Percentiles rank a stretch among this genome's conserved stretches.
Conservation (phyloP, 1,284 basidiomycete species). For the Ustilago xerochloae region DNA sequence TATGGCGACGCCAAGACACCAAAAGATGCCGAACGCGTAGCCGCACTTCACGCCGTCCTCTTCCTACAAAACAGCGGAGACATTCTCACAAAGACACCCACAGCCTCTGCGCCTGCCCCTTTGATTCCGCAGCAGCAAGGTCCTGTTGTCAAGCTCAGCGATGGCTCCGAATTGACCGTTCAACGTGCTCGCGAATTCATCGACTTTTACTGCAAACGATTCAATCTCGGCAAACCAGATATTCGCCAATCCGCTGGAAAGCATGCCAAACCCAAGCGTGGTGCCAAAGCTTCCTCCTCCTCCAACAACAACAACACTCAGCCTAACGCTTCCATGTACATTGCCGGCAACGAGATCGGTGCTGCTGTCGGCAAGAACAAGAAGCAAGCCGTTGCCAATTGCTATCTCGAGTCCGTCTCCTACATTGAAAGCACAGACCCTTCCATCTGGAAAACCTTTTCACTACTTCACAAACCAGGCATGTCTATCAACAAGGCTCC, state of each 20-base stretch:
- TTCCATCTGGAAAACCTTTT: constrained; percentile 81
- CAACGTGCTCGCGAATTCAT: constrained; percentile 89
- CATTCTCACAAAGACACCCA: constrained; percentile 45
- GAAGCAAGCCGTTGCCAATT: constrained; percentile 79
- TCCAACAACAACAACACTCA: constrained; percentile 7
- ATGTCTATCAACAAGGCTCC: constrained; percentile 74
- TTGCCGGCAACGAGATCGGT: constrained; percentile 83
- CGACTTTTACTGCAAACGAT: constrained; percentile 91
- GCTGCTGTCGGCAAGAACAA: constrained; percentile 79
- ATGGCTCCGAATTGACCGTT: constrained; percentile 77
- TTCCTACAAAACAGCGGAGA: constrained; percentile 47
- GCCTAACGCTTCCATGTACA: constrained; percentile 86
- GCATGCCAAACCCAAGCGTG: constrained; percentile 33
- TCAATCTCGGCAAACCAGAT: constrained; percentile 83
- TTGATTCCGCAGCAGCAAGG: constrained; percentile 32
- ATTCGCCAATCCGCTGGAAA: constrained; percentile 69
- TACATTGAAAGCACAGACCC: constrained; percentile 87
- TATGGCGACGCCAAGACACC: constrained; percentile 76
- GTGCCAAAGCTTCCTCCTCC: constrained; percentile 12
- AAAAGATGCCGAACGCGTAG: constrained; percentile 80
- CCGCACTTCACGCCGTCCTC: constrained; percentile 67
- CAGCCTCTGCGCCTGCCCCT: constrained; percentile 69
- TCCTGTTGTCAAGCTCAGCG: constrained; percentile 72
- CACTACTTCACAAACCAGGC: constrained; percentile 64
- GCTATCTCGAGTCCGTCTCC: constrained; percentile 86